These are phyloP conservation scores for Cordyceps tenuipes DNA, from an alignment of 2,329 filamentous ascomycete species.

Conservation along the genomic window DNA sequence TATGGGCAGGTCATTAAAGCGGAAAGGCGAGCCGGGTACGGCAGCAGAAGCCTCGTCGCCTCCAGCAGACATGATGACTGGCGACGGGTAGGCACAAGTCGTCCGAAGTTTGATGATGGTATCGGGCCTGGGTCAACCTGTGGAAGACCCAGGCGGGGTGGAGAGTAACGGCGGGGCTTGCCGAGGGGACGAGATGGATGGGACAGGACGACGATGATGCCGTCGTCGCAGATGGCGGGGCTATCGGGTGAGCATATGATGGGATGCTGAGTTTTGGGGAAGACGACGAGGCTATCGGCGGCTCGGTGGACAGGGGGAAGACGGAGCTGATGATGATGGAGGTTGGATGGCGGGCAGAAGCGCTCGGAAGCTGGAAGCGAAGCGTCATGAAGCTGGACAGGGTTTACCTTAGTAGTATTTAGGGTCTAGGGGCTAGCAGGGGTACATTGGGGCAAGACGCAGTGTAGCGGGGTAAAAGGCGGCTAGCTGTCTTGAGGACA, in stretches of 20 bases:
- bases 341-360: constrained; percentile 1
- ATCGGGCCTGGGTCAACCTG: constrained; percentile 1
- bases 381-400: background rate
- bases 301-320: background rate
- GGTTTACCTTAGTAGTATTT: background rate
- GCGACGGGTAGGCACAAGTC: constrained; percentile 2
- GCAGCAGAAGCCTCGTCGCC: constrained; percentile 21
- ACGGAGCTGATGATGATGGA: constrained; percentile 1
- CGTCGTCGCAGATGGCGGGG: background rate
- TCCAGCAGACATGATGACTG: constrained; percentile 27
- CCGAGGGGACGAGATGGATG: background rate
- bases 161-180: background rate
- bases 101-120: background rate
- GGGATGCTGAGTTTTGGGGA: background rate
- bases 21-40: constrained; percentile 13
- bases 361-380: constrained; percentile 1
- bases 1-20: constrained; percentile 35
- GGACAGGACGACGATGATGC: background rate
- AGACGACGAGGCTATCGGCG: constrained; percentile 8
- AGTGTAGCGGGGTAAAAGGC: background rate
- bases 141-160: constrained; percentile 12
- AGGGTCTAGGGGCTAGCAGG: background rate
- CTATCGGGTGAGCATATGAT: background rate
- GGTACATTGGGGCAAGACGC: background rate
- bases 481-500: background rate